Conservation (phyloP, 495 filamentous ascomycete genomes). For the Penicillium mononematosum region DNA sequence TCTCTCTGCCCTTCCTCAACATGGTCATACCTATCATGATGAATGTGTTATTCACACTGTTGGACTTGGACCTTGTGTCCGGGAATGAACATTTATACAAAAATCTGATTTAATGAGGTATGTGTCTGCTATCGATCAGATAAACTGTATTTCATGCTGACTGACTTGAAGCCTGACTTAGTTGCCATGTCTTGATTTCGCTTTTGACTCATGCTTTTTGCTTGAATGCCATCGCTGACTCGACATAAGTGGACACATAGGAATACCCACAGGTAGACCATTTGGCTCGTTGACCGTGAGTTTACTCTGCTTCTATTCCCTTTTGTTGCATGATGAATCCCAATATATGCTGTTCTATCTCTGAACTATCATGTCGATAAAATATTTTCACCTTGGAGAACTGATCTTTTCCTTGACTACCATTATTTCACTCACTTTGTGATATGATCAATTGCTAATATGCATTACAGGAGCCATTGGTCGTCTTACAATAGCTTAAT, state of each 20-base stretch:
- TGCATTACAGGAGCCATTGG: slow-evolving; percentile 15
- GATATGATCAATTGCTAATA: slow-evolving; percentile 24
- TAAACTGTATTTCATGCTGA: slow-evolving; percentile 39
- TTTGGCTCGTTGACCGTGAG: slow-evolving; percentile 25
- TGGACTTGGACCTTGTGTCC: slow-evolving; percentile 66
- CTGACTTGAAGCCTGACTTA: slow-evolving; percentile 44
- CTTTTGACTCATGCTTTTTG: slow-evolving; percentile 28
- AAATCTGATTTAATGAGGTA: slow-evolving; percentile 99
- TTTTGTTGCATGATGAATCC: slow-evolving; percentile 61
- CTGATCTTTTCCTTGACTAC: slow-evolving; percentile 56
- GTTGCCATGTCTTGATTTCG: slow-evolving; percentile 40
- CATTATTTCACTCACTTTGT: slow-evolving; percentile 20
- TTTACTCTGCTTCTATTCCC: slow-evolving; percentile 16
- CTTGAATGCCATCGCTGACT: slow-evolving; percentile 36
- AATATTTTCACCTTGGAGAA: slow-evolving; percentile 89
- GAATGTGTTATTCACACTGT: slow-evolving; percentile 96
- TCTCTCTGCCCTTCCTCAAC: slow-evolving; percentile 24
- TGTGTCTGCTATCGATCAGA: slow-evolving; percentile 25
- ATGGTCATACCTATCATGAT: slow-evolving; percentile 61
- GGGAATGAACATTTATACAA: slow-evolving; percentile 81
- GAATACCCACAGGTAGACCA: slow-evolving; percentile 12
- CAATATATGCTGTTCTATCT: slow-evolving; percentile 73
- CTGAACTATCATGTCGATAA: slow-evolving; percentile 74
- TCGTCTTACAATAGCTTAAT: slow-evolving; percentile 5
- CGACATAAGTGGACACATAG: slow-evolving; percentile 27